phyloP scores from a whole-genome alignment of 257 asterid genomes.

The Anisodus acutangulus region DNA sequence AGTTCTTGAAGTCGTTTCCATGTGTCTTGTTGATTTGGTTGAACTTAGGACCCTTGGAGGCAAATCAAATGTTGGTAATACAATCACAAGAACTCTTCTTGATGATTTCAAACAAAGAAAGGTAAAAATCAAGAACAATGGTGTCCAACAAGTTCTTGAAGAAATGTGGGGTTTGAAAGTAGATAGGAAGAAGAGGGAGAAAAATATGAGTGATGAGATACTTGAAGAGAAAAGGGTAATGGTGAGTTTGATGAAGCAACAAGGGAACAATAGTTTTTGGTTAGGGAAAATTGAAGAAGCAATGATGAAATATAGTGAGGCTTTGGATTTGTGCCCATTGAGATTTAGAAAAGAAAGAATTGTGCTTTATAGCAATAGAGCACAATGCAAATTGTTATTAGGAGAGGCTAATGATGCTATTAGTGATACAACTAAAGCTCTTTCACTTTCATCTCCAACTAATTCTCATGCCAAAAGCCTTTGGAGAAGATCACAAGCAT shows the following conservation, averaged over 20 bases:
- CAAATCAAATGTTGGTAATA: conserved; percentile 58
- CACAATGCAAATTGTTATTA: conserved; percentile 57
- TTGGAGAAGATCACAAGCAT: conserved; percentile 83
- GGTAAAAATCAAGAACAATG: conserved; percentile 40
- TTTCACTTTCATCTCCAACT: conserved; percentile 69
- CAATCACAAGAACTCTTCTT: conserved; percentile 54
- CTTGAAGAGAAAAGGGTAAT: conserved; percentile 47
- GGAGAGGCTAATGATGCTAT: conserved; percentile 61
- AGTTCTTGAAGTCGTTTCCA: conserved; percentile 40
- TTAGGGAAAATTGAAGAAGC: conserved; percentile 66
- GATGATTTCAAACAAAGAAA: conserved; percentile 40
- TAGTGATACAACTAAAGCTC: conserved; percentile 80
- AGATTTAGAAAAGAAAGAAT: conserved; percentile 60
- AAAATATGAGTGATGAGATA: conserved; percentile 47
- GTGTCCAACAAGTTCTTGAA: conserved; percentile 41
- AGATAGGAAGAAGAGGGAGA: conserved; percentile 48
- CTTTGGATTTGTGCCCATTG: conserved; percentile 64
- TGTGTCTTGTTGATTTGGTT: conserved; percentile 60
- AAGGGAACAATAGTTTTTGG: conserved; percentile 53
- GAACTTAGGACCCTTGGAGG: conserved; percentile 64
- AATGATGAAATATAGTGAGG: conserved; percentile 52
- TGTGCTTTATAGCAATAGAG: conserved; percentile 62
- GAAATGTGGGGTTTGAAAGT: conserved; percentile 51
- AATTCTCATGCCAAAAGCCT: conserved; percentile 72
- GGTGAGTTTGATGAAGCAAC: conserved; percentile 50